A percentile compares a stretch with the other conserved stretches of the same genome.
phyloP scores from a whole-genome alignment of 805 yeast genomes.

The Cyberlindnera mississippiensis region DNA sequence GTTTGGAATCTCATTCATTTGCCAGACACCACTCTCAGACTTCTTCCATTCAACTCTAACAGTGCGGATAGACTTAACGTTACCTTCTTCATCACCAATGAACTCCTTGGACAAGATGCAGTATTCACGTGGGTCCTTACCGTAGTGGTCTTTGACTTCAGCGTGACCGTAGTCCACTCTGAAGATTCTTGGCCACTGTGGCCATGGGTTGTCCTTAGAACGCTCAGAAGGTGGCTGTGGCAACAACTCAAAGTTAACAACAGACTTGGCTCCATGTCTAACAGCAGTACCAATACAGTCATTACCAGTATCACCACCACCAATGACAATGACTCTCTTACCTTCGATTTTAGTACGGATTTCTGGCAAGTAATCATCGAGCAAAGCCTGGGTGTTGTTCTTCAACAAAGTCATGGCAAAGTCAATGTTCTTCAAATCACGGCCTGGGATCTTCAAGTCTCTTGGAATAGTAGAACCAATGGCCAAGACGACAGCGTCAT shows the following conservation, averaged over 20 bases:
- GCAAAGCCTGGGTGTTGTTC: conserved; percentile 84
- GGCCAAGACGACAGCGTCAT: conserved; percentile 86
- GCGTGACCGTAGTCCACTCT: conserved; percentile 97
- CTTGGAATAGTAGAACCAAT: conserved; percentile 97
- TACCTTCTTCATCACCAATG: conserved; percentile 91
- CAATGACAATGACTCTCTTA: conserved; percentile 92
- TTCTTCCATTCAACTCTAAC: conserved; percentile 98
- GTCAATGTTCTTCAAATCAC: conserved; percentile 84
- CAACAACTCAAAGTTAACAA: conserved; percentile 86
- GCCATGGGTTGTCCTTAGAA: conserved; percentile 98
- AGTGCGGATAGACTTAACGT: conserved; percentile 92
- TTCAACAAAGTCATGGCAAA: conserved; percentile 92
- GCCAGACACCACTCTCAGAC: conserved; percentile 96
- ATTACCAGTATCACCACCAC: conserved; percentile 99
- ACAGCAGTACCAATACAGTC: conserved; percentile 98
- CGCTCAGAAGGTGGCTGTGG: conserved; percentile 88
- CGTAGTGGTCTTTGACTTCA: conserved; percentile 92
- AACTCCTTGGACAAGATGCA: conserved; percentile 94
- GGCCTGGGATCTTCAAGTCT: conserved; percentile 91
- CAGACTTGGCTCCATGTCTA: conserved; percentile 95
- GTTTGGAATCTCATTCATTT: conserved; percentile 96
- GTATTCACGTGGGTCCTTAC: conserved; percentile 96
- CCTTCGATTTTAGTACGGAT: conserved; percentile 71
- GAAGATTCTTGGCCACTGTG: conserved; percentile 98
- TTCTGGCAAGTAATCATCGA: conserved; percentile 74